phyloP scores from a whole-genome alignment of 1,139 yeast species.

The Kodamaea ohmeri region DNA sequence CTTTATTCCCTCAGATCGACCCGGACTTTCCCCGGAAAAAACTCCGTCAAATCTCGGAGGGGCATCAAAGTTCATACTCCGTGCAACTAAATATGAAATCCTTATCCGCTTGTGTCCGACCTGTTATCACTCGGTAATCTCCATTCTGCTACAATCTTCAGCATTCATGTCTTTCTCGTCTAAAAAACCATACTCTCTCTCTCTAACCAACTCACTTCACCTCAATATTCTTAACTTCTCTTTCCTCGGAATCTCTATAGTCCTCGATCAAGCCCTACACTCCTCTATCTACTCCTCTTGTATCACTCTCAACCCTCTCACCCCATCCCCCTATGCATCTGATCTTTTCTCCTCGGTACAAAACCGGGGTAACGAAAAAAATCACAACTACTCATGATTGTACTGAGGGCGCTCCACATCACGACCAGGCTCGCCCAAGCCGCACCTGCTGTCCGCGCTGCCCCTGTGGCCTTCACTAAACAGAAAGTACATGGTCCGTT shows the following conservation, averaged over 20 bases:
- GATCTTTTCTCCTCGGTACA: conserved; percentile 2
- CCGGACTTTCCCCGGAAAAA: neutral
- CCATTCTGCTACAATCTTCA: no score
- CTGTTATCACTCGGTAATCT: no score
- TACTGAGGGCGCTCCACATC: conserved; percentile 3
- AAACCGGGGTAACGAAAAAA: conserved; percentile 8
- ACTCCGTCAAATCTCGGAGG: no score
- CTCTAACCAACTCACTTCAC: no score
- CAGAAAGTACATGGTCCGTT: conserved; percentile 40
- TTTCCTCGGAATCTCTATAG: no score
- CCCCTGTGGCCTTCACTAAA: neutral
- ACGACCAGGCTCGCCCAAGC: neutral
- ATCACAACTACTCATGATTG: neutral
- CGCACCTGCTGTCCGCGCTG: conserved; percentile 1
- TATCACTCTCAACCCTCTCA: neutral
- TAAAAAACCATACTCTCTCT: neutral
- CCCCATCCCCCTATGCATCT: neutral
- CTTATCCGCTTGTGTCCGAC: no score
- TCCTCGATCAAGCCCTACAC: no score
- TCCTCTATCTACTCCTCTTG: neutral
- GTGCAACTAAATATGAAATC: no score
- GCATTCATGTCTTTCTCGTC: no score
- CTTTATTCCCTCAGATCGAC: no score
- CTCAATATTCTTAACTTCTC: no score
- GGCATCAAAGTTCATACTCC: no score